These are phyloP conservation scores for Inosperma sp. DNA, from an alignment of 768 basidiomycete genomes.

Conservation along the genomic window DNA sequence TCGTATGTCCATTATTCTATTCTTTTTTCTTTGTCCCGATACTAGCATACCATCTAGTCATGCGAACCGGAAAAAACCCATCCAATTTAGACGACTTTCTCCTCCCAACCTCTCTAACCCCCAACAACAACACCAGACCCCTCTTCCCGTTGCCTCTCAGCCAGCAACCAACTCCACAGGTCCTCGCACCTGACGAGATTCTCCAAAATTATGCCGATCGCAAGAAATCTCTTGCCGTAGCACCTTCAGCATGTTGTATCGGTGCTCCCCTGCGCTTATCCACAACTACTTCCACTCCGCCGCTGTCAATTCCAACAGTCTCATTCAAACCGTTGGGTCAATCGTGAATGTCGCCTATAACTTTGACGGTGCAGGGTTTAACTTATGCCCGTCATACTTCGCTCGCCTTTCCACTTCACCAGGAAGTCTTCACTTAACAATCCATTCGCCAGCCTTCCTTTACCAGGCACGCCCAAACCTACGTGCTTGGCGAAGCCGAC, in stretches of 20 bases:
- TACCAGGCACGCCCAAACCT: too few species aligned
- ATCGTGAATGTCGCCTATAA: slow-evolving; percentile 9
- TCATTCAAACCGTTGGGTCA: slow-evolving; percentile 9
- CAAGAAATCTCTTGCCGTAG: slow-evolving; percentile 13
- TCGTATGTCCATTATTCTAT: slow-evolving; percentile 41
- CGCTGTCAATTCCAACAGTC: slow-evolving; percentile 16
- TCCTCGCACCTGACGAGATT: slow-evolving; percentile 69
- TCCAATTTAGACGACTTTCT: slow-evolving; percentile 38
- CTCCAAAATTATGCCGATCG: slow-evolving; percentile 62
- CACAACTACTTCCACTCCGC: slow-evolving; percentile 17
- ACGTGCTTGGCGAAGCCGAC: too few species aligned
- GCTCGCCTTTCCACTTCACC: too few species aligned
- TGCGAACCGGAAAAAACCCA: slow-evolving; percentile 53
- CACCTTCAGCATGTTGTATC: not conserved
- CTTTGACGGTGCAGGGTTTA: not conserved
- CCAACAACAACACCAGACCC: slow-evolving; percentile 25
- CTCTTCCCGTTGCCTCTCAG: too few species aligned
- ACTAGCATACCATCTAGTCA: slow-evolving; percentile 48
- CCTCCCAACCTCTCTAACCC: slow-evolving; percentile 28
- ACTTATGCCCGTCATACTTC: not conserved
- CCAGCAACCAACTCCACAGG: slow-evolving; percentile 34
- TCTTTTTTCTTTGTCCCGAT: not conserved
- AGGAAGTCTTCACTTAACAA: slow-evolving; percentile 20
- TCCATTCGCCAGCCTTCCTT: too few species aligned
- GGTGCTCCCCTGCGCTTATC: not conserved